A percentile compares a stretch with the other conserved stretches of the same genome.
Conservation (phyloP, 2,329 filamentous ascomycete genomes). For the Trichoderma sp. region DNA sequence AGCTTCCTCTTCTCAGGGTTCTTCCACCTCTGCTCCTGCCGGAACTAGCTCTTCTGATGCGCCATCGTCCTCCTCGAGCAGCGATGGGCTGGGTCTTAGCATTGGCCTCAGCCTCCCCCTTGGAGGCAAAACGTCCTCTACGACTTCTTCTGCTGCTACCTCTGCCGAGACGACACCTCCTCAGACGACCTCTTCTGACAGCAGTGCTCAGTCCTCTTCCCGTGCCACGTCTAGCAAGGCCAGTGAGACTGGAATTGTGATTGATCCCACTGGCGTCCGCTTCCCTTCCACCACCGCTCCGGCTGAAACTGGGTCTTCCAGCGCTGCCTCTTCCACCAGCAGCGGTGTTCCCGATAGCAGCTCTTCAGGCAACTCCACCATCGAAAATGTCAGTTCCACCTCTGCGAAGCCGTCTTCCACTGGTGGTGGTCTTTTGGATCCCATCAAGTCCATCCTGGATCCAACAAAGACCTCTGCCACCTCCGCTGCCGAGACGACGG, state of each 20-base stretch:
- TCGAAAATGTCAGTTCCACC: background rate
- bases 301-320: background rate
- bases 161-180: background rate
- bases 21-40: background rate
- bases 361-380: background rate
- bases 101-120: background rate
- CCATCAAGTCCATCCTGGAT: conserved; percentile 26
- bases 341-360: background rate
- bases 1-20: background rate
- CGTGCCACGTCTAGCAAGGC: conserved; percentile 2
- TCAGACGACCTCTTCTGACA: conserved; percentile 26
- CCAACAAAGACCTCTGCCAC: conserved; percentile 19
- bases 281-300: background rate
- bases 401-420: background rate
- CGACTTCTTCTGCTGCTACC: background rate
- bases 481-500: background rate
- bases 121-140: background rate
- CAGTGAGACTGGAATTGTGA: conserved; percentile 25
- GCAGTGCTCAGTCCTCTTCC: conserved; percentile 1
- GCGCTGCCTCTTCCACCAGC: background rate
- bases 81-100: background rate
- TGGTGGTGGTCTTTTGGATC: conserved; percentile 26
- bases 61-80: background rate
- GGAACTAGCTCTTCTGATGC: background rate
- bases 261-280: conserved; percentile 31